Conservation (phyloP, 1,284 basidiomycete species). For the Cryptococcus jaspeensis region DNA sequence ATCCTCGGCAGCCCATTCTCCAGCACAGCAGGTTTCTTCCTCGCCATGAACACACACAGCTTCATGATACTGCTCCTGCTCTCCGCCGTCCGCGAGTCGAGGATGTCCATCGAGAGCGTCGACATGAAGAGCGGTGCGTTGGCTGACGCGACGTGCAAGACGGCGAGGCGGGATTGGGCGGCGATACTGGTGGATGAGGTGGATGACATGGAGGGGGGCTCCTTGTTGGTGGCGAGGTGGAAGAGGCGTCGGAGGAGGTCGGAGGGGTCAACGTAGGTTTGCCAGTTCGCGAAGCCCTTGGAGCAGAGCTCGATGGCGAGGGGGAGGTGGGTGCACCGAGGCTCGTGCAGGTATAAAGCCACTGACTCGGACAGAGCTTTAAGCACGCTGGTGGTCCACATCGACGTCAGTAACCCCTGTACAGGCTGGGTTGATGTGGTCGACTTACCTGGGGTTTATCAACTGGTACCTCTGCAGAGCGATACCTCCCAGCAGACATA, state of each 20-base stretch:
- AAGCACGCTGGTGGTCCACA: constrained; percentile 60
- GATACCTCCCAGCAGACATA: constrained; percentile 79
- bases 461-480: constrained; percentile 77
- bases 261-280: constrained; percentile 89
- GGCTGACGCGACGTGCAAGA: constrained; percentile 77
- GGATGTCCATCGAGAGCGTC: constrained; percentile 85
- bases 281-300: constrained; percentile 89
- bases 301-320: constrained; percentile 87
- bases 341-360: constrained; percentile 70
- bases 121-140: constrained; percentile 94
- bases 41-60: constrained; percentile 88
- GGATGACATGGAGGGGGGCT: constrained; percentile 55
- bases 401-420: background rate
- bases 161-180: constrained; percentile 67
- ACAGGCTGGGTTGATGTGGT: background rate
- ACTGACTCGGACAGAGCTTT: constrained; percentile 83
- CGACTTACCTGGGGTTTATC: constrained; percentile 65
- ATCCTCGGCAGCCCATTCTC: constrained; percentile 82
- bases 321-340: constrained; percentile 61
- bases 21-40: constrained; percentile 85
- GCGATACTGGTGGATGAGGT: constrained; percentile 28
- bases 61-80: constrained; percentile 88
- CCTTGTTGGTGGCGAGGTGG: constrained; percentile 74
- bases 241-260: constrained; percentile 84
- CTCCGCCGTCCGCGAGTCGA: constrained; percentile 72